Base-by-base conservation (phyloP, 306 rosid species). In the Sicyos baderoa region DNA sequence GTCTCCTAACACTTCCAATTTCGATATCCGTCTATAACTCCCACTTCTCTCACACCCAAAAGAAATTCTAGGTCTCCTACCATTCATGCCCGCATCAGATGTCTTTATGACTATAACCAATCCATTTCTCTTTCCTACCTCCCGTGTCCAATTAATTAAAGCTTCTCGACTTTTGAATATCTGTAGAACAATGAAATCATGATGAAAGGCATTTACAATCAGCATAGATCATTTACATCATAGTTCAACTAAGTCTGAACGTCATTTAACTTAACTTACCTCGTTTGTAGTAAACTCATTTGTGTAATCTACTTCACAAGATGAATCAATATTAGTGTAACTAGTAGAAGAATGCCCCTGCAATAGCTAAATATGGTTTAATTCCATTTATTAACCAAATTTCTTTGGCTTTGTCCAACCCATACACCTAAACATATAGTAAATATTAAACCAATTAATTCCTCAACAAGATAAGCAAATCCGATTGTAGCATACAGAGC, bases 1-100 rank as follows among this genome's bases (percentile, higher is more conserved):
- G 69, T 63, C 65, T 52, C 54, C 72, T 76, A 76, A 69, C 69
- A 51, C 53, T 69, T 58, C 70, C 54, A 42, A 65, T 65, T 65
- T 65, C 1, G 70, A 44, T 21, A 45, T 13, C 17, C 70, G 7
- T 65, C 70, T 65, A 44, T 65, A 65, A 44, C 37, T 65, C 54
- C 79, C 79, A 58, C 71, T 67, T 55, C 79, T 61, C 54, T 76
- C 75, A 9, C 79, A 76, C 53, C 79, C 75, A 49, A 76, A 69
- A 49, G 79, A 68, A 76, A 76, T 67, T 76, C 79, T 69, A 57
- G 79, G 71, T 56, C 72, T 76, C 49, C 56, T 69, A 69, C 75
- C 72, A 51, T 75, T 76, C 63, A 65, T 29, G 25, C 49, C 79
- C 32, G 72, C 64, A 69, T 76, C 75, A 59, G 79, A 69, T 59